Conservation (phyloP, 768 basidiomycete genomes). For the Tulasnella sp. region DNA sequence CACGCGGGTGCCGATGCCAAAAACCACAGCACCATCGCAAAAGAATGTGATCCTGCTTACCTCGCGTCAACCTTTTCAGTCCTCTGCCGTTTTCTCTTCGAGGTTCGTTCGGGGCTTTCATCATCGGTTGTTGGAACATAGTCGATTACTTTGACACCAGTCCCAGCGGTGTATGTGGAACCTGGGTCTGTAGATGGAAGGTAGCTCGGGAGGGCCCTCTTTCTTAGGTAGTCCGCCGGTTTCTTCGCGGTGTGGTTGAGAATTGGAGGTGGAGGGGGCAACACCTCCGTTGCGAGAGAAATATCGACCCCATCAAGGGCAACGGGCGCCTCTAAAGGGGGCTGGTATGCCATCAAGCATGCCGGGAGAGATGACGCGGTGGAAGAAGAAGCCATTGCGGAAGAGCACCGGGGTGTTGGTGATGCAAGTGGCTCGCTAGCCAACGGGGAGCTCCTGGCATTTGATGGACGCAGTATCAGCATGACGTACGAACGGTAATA, state of each 20-base stretch:
- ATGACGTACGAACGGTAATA: neutral
- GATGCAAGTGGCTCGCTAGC: constrained; percentile 6
- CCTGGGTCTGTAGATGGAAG: constrained; percentile 81
- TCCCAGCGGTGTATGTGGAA: constrained; percentile 56
- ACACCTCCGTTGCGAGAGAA: constrained; percentile 80
- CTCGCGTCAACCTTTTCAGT: constrained; percentile 20
- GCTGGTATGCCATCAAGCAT: constrained; percentile 24
- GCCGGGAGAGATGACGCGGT: constrained; percentile 16
- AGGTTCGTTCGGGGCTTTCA: constrained; percentile 58
- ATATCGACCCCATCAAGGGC: constrained; percentile 46
- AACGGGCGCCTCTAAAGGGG: constrained; percentile 26
- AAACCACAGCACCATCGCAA: neutral
- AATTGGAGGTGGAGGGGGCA: constrained; percentile 80
- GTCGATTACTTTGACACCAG: constrained; percentile 23
- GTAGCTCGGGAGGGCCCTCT: constrained; percentile 75
- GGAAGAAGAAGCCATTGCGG: constrained; percentile 19
- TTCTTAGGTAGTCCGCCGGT: constrained; percentile 45
- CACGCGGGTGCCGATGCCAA: neutral
- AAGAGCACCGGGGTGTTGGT: neutral
- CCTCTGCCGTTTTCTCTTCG: constrained; percentile 31
- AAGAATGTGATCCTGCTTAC: constrained; percentile 13
- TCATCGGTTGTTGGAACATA: constrained; percentile 15
- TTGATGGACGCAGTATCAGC: neutral
- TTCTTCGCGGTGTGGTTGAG: constrained; percentile 65
- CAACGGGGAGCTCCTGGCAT: neutral